These are phyloP conservation scores for Suhomyces emberorum DNA, from an alignment of 805 yeast genomes.

Conservation along the genomic window DNA sequence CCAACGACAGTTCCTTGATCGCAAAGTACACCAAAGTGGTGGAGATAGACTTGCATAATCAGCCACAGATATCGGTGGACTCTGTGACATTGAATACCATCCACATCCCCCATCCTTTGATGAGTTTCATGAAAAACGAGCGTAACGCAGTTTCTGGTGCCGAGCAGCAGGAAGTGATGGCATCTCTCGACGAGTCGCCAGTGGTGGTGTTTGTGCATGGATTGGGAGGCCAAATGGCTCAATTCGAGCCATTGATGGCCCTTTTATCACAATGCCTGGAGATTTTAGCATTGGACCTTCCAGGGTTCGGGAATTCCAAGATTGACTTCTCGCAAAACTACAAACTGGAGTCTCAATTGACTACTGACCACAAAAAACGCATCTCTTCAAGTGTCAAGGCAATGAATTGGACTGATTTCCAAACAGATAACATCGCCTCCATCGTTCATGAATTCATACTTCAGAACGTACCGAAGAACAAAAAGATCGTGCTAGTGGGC, in stretches of 20 bases:
- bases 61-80: constrained; percentile 21
- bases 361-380: constrained; percentile 29
- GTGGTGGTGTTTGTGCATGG: constrained; percentile 76
- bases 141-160: constrained; percentile 15
- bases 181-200: constrained; percentile 57
- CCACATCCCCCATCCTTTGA: constrained; percentile 51
- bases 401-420: constrained; percentile 41
- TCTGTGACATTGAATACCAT: constrained; percentile 39
- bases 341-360: constrained; percentile 19
- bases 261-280: constrained; percentile 60
- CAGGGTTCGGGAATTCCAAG: constrained; percentile 75
- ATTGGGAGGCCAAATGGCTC: constrained; percentile 84
- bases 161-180: constrained; percentile 34
- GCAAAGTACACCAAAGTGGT: constrained; percentile 46
- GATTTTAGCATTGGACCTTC: constrained; percentile 72
- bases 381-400: constrained; percentile 26
- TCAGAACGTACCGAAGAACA: constrained; percentile 36
- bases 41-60: constrained; percentile 30
- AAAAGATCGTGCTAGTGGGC: constrained; percentile 52
- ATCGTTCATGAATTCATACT: constrained; percentile 36
- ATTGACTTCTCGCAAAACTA: constrained; percentile 11
- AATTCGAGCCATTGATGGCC: constrained; percentile 72
- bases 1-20: constrained; percentile 54
- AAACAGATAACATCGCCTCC: constrained; percentile 39
- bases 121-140: constrained; percentile 19